Percentiles rank a stretch among this genome's conserved stretches.
Conservation (phyloP, 495 filamentous ascomycete genomes). For the Sphaerosporella brunnea region DNA sequence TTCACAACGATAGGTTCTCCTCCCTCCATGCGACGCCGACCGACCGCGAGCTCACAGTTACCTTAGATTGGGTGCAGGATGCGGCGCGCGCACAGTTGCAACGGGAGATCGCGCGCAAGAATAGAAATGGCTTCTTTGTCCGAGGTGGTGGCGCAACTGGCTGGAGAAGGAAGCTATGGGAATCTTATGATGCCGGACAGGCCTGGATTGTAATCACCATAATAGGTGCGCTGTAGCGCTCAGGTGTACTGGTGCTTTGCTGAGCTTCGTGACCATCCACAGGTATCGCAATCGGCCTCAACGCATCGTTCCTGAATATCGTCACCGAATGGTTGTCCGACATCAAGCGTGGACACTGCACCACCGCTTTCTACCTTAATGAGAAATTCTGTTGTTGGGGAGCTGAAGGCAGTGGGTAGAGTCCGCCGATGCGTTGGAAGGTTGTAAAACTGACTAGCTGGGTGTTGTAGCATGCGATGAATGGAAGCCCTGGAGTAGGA, state of each 20-base stretch:
- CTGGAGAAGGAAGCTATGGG: slow-evolving; percentile 66
- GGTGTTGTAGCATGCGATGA: slow-evolving; percentile 50
- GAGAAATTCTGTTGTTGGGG: slow-evolving; percentile 99
- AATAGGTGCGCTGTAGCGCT: slow-evolving; percentile 37
- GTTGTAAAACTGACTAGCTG: neutral
- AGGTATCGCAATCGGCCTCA: slow-evolving; percentile 75
- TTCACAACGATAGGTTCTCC: slow-evolving; percentile 79
- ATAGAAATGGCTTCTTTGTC: slow-evolving; percentile 58
- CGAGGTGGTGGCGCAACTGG: slow-evolving; percentile 45
- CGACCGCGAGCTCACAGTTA: slow-evolving; percentile 13
- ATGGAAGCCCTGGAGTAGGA: slow-evolving; percentile 76
- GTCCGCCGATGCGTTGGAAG: neutral
- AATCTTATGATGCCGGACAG: slow-evolving; percentile 90
- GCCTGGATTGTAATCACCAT: slow-evolving; percentile 96
- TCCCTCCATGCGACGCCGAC: slow-evolving; percentile 5
- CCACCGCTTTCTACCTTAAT: slow-evolving; percentile 90
- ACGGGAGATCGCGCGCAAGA: slow-evolving; percentile 56
- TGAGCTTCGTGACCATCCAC: slow-evolving; percentile 2
- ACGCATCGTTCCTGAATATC: slow-evolving; percentile 87
- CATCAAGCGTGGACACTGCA: slow-evolving; percentile 86
- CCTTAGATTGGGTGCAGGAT: slow-evolving; percentile 87
- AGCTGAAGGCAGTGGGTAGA: slow-evolving; percentile 55
- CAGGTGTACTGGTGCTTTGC: neutral
- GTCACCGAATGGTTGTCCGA: slow-evolving; percentile 94
- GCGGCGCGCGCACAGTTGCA: slow-evolving; percentile 68